A percentile compares a stretch with the other conserved stretches of the same genome.
These are phyloP conservation scores for Populus hybrid DNA, from an alignment of 441 rosid species.

Conservation along the genomic window DNA sequence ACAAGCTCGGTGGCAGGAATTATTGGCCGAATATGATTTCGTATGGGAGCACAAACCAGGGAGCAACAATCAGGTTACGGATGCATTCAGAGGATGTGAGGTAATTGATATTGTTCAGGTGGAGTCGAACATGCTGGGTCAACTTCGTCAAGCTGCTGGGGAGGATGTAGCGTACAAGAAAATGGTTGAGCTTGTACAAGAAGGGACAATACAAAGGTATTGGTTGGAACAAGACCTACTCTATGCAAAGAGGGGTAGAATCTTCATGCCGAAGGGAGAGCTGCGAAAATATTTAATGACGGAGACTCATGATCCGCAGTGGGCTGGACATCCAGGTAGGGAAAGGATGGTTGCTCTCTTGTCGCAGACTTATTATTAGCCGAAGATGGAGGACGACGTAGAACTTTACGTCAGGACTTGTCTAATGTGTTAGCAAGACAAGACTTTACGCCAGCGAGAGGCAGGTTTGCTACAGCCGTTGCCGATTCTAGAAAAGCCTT, in stretches of 20 bases:
- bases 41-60: neutral
- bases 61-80: neutral
- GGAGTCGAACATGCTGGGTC: neutral
- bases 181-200: neutral
- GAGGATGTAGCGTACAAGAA: neutral
- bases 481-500: neutral
- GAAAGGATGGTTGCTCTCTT: neutral
- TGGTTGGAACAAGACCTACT: neutral
- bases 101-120: neutral
- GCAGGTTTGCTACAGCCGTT: neutral
- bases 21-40: neutral
- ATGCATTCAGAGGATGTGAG: neutral
- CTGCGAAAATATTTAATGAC: neutral
- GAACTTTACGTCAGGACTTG: neutral
- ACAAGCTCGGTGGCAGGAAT: neutral
- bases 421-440: neutral
- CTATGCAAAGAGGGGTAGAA: neutral
- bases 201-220: neutral
- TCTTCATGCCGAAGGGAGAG: neutral
- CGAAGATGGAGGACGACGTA: neutral
- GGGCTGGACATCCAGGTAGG: neutral
- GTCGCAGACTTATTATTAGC: neutral
- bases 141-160: accelerated
- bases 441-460: neutral
- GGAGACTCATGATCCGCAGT: neutral